Percentiles rank a stretch among this genome's conserved stretches.
These are phyloP conservation scores for Aureoboletus auriporus DNA, from an alignment of 768 basidiomycete species.

Conservation along the genomic window DNA sequence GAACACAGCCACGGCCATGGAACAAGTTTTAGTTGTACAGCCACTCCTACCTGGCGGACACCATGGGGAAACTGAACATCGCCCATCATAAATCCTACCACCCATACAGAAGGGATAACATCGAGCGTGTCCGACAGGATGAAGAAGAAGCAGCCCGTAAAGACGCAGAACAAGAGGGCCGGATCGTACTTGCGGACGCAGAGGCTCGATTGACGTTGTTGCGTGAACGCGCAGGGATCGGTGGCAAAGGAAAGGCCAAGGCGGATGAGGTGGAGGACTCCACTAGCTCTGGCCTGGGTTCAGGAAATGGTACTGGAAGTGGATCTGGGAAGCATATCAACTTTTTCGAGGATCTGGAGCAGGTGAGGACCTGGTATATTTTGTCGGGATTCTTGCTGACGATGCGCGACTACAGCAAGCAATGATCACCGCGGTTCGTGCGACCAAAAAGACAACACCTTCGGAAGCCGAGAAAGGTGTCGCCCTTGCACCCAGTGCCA, in stretches of 20 bases:
- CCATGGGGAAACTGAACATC: conserved; percentile 84
- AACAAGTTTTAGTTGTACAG: not conserved
- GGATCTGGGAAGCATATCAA: conserved; percentile 69
- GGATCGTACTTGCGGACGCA: conserved; percentile 73
- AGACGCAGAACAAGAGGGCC: conserved; percentile 66
- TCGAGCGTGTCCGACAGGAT: conserved; percentile 74
- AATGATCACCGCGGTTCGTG: conserved; percentile 42
- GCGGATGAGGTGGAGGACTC: conserved; percentile 28
- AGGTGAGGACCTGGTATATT: conserved; percentile 36
- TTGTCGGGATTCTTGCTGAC: not conserved
- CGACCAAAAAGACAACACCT: conserved; percentile 44
- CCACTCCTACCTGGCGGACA: not conserved
- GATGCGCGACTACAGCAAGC: conserved; percentile 34
- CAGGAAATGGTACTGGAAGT: too few relatives aligned
- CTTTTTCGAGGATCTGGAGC: conserved; percentile 78
- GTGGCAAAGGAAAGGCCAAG: conserved; percentile 34
- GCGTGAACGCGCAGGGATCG: conserved; percentile 54
- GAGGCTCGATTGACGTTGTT: conserved; percentile 71
- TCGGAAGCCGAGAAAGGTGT: conserved; percentile 67
- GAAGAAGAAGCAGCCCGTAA: conserved; percentile 72
- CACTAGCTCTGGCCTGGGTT: not conserved
- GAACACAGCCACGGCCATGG: too few relatives aligned
- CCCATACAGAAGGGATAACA: conserved; percentile 81
- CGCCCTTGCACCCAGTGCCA: conserved; percentile 66
- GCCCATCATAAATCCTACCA: conserved; percentile 92